Conservation (phyloP, 2,329 filamentous ascomycete species). For the Fusarium verrucosum region DNA sequence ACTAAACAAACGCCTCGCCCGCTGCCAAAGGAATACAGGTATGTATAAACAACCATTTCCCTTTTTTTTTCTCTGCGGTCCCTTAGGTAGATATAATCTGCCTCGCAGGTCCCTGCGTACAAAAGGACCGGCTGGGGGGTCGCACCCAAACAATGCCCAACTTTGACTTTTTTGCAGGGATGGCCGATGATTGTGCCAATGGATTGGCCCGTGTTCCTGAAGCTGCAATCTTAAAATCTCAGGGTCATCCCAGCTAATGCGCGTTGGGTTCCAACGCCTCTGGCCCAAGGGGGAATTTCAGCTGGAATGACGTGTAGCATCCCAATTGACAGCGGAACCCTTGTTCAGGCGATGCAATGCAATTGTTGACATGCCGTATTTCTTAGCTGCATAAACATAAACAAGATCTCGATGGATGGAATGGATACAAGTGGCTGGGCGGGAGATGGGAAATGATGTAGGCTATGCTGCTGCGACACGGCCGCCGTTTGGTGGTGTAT, state of each 20-base stretch:
- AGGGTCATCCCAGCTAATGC: slow-evolving; percentile 29
- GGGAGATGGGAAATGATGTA: not conserved
- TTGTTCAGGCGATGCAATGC: too few species aligned
- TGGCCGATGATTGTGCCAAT: slow-evolving; percentile 20
- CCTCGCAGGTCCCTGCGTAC: slow-evolving; percentile 2
- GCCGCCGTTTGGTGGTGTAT: not conserved
- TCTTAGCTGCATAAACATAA: not conserved
- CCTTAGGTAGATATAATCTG: slow-evolving; percentile 28
- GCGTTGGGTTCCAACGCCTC: slow-evolving; percentile 25
- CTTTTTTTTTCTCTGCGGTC: not conserved
- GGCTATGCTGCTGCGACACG: not conserved
- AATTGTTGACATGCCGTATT: not conserved
- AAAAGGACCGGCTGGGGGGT: slow-evolving; percentile 15
- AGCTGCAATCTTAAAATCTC: slow-evolving; percentile 32
- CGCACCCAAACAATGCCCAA: slow-evolving; percentile 29
- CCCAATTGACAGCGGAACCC: not conserved
- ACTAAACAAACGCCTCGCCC: slow-evolving; percentile 34
- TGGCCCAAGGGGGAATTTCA: slow-evolving; percentile 10
- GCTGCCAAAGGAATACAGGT: slow-evolving; percentile 5
- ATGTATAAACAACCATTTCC: not conserved
- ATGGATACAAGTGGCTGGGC: not conserved
- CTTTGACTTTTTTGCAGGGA: slow-evolving; percentile 17
- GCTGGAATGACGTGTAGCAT: slow-evolving; percentile 16
- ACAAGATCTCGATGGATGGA: slow-evolving; percentile 22
- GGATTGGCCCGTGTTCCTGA: slow-evolving; percentile 5